phyloP scores from a whole-genome alignment of 495 filamentous ascomycete genomes.

The Neurospora sublineolata region DNA sequence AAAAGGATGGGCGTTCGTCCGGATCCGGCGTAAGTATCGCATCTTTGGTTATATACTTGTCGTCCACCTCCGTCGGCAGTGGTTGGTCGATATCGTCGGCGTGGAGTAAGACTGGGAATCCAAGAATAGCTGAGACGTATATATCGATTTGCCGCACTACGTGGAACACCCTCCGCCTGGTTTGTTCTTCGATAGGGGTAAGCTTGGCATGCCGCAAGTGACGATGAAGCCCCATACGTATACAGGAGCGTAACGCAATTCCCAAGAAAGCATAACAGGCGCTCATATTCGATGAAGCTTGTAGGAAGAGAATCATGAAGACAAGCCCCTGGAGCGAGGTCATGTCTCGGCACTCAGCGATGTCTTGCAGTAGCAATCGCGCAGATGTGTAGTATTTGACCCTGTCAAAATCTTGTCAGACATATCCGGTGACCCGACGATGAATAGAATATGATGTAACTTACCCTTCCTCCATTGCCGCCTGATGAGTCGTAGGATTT shows the following conservation, averaged over 20 bases:
- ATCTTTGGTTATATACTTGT: constrained; percentile 76
- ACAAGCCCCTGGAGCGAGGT: constrained; percentile 74
- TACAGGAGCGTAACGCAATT: constrained; percentile 72
- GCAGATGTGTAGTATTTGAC: constrained; percentile 77
- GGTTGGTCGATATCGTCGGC: constrained; percentile 90
- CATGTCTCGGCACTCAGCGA: constrained; percentile 85
- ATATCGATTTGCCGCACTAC: constrained; percentile 86
- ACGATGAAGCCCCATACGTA: constrained; percentile 83
- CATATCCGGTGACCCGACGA: constrained; percentile 1
- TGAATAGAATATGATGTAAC: constrained; percentile 1
- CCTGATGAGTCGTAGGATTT: constrained; percentile 42
- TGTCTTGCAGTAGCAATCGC: constrained; percentile 63
- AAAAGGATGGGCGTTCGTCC: constrained; percentile 55
- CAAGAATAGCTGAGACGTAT: constrained; percentile 81
- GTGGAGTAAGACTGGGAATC: constrained; percentile 72
- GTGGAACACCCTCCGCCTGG: constrained; percentile 80
- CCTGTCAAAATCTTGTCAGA: constrained; percentile 31
- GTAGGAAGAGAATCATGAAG: constrained; percentile 88
- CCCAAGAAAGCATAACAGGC: constrained; percentile 92
- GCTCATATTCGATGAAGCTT: constrained; percentile 80
- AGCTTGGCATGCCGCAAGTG: constrained; percentile 58
- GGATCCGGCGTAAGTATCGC: constrained; percentile 62
- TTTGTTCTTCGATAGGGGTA: constrained; percentile 73
- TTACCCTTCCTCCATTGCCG: constrained; percentile 72
- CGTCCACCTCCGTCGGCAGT: constrained; percentile 73